A percentile compares a stretch with the other conserved stretches of the same genome.
phyloP scores from a whole-genome alignment of 2,329 filamentous ascomycete genomes.

The Colletotrichum scovillei region DNA sequence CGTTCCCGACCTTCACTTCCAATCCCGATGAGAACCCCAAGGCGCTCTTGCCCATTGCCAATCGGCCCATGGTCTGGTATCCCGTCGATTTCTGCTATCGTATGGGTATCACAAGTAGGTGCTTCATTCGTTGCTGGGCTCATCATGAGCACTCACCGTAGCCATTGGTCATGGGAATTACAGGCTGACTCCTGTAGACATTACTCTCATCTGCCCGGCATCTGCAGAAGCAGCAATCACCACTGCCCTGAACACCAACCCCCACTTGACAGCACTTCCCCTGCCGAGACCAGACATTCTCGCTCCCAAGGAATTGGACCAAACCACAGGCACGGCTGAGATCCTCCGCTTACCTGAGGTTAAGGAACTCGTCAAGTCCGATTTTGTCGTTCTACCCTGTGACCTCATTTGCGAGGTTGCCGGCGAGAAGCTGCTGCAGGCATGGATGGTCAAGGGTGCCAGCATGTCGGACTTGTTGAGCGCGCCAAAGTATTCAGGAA shows the following conservation, averaged over 20 bases:
- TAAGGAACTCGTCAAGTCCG: conserved; percentile 79
- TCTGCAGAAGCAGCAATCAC: conserved; percentile 75
- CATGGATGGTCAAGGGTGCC: conserved; percentile 89
- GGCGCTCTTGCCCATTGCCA: conserved; percentile 84
- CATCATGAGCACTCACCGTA: background rate
- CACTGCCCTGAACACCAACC: conserved; percentile 79
- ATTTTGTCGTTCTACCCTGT: conserved; percentile 93
- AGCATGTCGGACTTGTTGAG: conserved; percentile 73
- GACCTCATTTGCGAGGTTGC: conserved; percentile 92
- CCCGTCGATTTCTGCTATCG: conserved; percentile 87
- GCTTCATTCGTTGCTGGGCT: background rate
- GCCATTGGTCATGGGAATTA: background rate
- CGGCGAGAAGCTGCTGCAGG: conserved; percentile 84
- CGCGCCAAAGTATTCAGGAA: conserved; percentile 53
- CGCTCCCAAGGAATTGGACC: conserved; percentile 79
- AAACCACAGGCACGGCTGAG: conserved; percentile 90
- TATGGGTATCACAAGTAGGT: conserved; percentile 79
- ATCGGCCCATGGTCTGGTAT: conserved; percentile 91
- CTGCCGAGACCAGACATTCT: conserved; percentile 80
- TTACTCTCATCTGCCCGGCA: conserved; percentile 72
- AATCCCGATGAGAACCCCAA: conserved; percentile 85
- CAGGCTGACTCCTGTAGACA: conserved; percentile 56
- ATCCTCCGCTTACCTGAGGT: conserved; percentile 88
- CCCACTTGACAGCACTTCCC: conserved; percentile 79
- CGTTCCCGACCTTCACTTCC: conserved; percentile 84